Conservation (phyloP, 2,329 filamentous ascomycete genomes). For the Phoma sp. region DNA sequence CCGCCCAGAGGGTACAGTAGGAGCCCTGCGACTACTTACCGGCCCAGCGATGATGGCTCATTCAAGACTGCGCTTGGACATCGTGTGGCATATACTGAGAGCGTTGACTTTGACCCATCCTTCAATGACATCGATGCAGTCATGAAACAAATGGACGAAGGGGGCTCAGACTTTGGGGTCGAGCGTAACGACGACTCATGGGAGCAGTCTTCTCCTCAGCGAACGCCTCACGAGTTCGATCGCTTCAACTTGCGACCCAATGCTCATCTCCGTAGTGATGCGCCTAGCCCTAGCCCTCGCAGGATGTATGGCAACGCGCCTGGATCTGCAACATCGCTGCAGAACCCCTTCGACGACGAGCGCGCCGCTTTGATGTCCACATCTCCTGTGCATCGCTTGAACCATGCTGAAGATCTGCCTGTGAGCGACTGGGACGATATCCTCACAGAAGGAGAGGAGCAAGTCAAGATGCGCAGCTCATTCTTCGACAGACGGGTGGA, state of each 20-base stretch:
- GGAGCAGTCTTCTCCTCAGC: conserved; percentile 42
- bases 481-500: conserved; percentile 95
- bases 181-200: conserved; percentile 64
- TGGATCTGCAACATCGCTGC: conserved; percentile 46
- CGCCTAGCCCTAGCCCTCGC: conserved; percentile 74
- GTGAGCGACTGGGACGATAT: conserved; percentile 96
- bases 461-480: conserved; percentile 77
- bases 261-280: conserved; percentile 66
- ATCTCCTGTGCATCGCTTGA: conserved; percentile 67
- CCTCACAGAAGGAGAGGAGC: conserved; percentile 75
- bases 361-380: conserved; percentile 62
- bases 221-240: conserved; percentile 44
- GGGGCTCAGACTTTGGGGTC: conserved; percentile 74
- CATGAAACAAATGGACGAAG: conserved; percentile 82
- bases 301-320: conserved; percentile 50
- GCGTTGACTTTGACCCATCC: conserved; percentile 51
- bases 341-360: conserved; percentile 67
- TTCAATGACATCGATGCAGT: conserved; percentile 91
- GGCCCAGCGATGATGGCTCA: conserved; percentile 49
- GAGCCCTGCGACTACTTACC: conserved; percentile 49
- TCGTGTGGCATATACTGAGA: conserved; percentile 41
- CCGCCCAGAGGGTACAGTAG: conserved; percentile 37
- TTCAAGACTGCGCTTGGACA: conserved; percentile 46
- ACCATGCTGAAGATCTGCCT: conserved; percentile 67
- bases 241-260: conserved; percentile 40